Conservation (phyloP, 2,329 filamentous ascomycete genomes). For the Hortaea sp. region DNA sequence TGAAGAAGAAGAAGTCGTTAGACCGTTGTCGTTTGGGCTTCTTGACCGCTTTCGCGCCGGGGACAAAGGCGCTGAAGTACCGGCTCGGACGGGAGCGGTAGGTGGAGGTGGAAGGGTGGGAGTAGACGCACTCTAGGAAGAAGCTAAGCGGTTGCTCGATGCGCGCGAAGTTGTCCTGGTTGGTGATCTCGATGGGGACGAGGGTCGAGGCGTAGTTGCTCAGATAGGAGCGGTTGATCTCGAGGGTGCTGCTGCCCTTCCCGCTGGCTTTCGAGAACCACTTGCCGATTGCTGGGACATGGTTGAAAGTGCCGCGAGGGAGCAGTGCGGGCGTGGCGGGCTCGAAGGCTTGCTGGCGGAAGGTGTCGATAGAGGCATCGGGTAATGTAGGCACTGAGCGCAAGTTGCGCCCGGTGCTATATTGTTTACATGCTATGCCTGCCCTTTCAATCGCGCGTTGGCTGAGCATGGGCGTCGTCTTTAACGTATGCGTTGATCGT, state of each 20-base stretch:
- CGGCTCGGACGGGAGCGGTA: slow-evolving; percentile 9
- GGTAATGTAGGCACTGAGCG: slow-evolving; percentile 15
- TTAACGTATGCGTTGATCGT: too few relatives aligned
- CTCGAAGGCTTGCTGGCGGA: slow-evolving; percentile 45
- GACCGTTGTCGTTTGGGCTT: slow-evolving; percentile 7
- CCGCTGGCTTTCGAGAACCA: slow-evolving; percentile 45
- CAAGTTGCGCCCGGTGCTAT: slow-evolving; percentile 4
- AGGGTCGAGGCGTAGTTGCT: slow-evolving; percentile 37
- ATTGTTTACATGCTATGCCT: slow-evolving; percentile 5
- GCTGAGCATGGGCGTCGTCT: slow-evolving; percentile 6
- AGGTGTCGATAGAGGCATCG: slow-evolving; percentile 28
- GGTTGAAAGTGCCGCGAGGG: slow-evolving; percentile 31
- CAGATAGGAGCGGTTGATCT: slow-evolving; percentile 33
- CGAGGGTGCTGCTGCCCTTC: slow-evolving; percentile 12
- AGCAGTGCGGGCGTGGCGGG: slow-evolving; percentile 45
- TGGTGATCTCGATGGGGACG: slow-evolving; percentile 51
- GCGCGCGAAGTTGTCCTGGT: slow-evolving; percentile 41
- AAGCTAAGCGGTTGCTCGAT: slow-evolving; percentile 54
- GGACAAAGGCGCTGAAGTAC: slow-evolving; percentile 21
- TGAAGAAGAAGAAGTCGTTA: slow-evolving; percentile 23
- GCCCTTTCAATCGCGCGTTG: slow-evolving; percentile 1
- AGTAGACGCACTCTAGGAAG: slow-evolving; percentile 46
- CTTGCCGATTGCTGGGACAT: slow-evolving; percentile 44
- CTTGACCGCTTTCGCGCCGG: slow-evolving; percentile 14
- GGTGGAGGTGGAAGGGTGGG: slow-evolving; percentile 14